Percentiles rank a stretch among this genome's conserved stretches.
These are phyloP conservation scores for Avena insularis DNA, from an alignment of 176 grass and related monocot genomes.

Conservation along the genomic window DNA sequence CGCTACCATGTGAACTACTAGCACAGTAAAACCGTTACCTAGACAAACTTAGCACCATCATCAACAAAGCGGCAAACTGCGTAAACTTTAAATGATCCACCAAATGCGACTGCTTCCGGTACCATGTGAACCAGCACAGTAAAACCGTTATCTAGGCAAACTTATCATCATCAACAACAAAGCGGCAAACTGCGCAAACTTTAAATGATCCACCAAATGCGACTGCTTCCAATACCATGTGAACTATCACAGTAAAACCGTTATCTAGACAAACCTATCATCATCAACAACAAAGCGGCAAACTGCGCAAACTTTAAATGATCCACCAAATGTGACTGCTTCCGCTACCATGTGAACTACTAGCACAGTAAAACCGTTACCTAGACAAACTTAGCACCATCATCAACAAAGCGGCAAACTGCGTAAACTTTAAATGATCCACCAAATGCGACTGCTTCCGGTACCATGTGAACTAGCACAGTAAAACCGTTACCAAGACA, in stretches of 20 bases:
- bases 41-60: not conserved
- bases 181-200: not conserved
- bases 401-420: not conserved
- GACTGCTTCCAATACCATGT: not conserved
- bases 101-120: not conserved
- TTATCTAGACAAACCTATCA: not conserved
- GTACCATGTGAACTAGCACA: not conserved
- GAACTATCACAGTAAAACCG: not conserved
- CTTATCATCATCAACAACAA: not conserved
- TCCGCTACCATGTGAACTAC: not conserved
- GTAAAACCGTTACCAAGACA: not conserved
- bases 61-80: not conserved
- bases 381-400: not conserved
- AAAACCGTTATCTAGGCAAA: not conserved
- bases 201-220: not conserved
- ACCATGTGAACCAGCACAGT: not conserved
- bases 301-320: not conserved
- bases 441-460: constrained; percentile 6
- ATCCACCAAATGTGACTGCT: not conserved
- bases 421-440: constrained; percentile 22
- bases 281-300: not conserved
- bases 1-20: not conserved
- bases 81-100: not conserved
- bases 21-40: not conserved
- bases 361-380: not conserved